Conservation (phyloP, 2,329 filamentous ascomycete species). For the Alternaria burnsii region DNA sequence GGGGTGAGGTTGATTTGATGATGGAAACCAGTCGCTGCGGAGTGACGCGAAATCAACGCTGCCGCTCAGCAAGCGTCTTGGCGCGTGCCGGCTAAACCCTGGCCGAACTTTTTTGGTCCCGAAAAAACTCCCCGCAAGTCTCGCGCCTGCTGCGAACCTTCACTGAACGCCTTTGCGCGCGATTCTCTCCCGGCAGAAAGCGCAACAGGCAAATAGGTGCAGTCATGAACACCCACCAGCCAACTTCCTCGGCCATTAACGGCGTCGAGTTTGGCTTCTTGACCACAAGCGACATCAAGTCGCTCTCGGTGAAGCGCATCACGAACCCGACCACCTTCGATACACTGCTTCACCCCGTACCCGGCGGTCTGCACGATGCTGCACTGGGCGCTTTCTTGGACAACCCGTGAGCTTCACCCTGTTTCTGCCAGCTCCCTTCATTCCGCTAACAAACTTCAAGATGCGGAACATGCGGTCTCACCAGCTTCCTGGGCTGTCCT, state of each 20-base stretch:
- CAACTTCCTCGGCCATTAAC: conserved; percentile 82
- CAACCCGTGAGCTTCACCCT: conserved; percentile 68
- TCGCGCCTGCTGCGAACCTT: conserved; percentile 19
- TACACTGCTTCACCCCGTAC: conserved; percentile 84
- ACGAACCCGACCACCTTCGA: conserved; percentile 96
- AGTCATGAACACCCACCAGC: conserved; percentile 66
- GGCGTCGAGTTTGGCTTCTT: conserved; percentile 92
- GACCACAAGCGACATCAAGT: conserved; percentile 80
- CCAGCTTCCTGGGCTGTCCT: conserved; percentile 76
- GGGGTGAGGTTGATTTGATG: conserved; percentile 5
- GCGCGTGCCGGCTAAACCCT: conserved; percentile 35
- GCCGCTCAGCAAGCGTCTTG: conserved; percentile 19
- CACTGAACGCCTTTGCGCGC: conserved; percentile 24
- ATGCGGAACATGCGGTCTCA: conserved; percentile 91
- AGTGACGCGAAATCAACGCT: conserved; percentile 28
- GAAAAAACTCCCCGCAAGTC: conserved; percentile 42
- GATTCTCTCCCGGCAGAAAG: conserved; percentile 21
- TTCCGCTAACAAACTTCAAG: conserved; percentile 57
- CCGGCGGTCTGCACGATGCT: conserved; percentile 90
- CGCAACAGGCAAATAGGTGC: conserved; percentile 21
- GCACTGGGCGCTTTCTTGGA: conserved; percentile 91
- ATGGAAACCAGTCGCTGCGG: conserved; percentile 13
- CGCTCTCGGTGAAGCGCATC: conserved; percentile 91
- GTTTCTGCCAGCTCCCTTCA: not conserved
- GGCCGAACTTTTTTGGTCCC: conserved; percentile 40